Conservation (phyloP, 352 stramenopile genomes). For the Globisporangium canariense region DNA sequence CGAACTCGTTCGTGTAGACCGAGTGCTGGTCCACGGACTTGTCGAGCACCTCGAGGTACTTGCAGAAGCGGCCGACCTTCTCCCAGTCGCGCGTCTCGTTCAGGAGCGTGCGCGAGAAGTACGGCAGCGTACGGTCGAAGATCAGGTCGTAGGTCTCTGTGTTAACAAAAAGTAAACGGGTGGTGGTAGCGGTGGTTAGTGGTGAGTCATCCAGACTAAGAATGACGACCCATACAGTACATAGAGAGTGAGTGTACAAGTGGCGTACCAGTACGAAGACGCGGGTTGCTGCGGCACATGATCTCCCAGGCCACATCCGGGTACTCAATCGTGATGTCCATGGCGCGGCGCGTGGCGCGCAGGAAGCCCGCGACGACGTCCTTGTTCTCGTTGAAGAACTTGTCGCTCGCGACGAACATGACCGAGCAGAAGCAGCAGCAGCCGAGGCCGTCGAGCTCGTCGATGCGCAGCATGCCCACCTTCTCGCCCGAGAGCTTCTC, state of each 20-base stretch:
- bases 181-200: not conserved
- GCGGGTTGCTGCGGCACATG: constrained; percentile 53
- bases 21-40: constrained; percentile 42
- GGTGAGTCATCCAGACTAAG: constrained; percentile 3
- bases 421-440: constrained; percentile 59
- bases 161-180: not conserved
- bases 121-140: constrained; percentile 46
- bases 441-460: constrained; percentile 44
- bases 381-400: constrained; percentile 48
- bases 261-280: constrained; percentile 35
- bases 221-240: not conserved
- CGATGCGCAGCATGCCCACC: constrained; percentile 46
- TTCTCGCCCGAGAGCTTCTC: constrained; percentile 49
- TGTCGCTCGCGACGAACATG: constrained; percentile 49
- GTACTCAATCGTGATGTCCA: constrained; percentile 54
- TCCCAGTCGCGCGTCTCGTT: constrained; percentile 53
- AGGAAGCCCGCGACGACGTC: constrained; percentile 39
- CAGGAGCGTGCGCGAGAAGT: constrained; percentile 48
- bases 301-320: constrained; percentile 44
- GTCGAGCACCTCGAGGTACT: constrained; percentile 50
- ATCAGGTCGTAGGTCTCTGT: constrained; percentile 46
- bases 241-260: too few species aligned
- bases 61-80: constrained; percentile 53
- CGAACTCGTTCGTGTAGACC: constrained; percentile 53
- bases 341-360: constrained; percentile 38